Base-by-base conservation (phyloP, 176 grass and related monocot species). In the Bothriochloa decipiens region DNA sequence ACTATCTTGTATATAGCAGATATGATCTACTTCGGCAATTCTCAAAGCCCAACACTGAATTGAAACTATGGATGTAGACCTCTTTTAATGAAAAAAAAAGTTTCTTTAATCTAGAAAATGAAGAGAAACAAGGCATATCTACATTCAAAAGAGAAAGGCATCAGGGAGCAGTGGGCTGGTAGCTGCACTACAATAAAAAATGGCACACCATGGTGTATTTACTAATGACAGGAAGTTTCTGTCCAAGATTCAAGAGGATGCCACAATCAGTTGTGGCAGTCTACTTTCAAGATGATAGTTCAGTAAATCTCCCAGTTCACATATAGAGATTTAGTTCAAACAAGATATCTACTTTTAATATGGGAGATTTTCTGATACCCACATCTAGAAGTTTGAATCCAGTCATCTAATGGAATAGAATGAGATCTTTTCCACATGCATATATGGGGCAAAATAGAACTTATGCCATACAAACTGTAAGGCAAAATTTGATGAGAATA, bases 1-100 rank as follows among this genome's bases (percentile, higher is more conserved):
- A n/a, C 22, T 75, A 49, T 41, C 37, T 79, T 74, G 13, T 61
- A 43, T 69, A 64, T 46, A 15, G 23, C 74, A 84, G 22, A 45
- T 33, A 53, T 72, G 43, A 66, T 20, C 67, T 20, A 79, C 16
- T 77, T 65, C 20, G 42, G 20, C 5, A 8, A 75, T 57, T 75
- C 20, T 25, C 13, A 45, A 32, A 25, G 15, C 25, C 4, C 37
- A 49, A 20, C 46, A 18, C 33, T 68, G 40, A 71, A 37, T 45
- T 85, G 28, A 20, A 16, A 8, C 20, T 79, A 79, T 37, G 22
- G 42, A 63, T 3, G 6, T 49, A 74, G 26, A 13, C 52, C 28
- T 43, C 62, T 45, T 26, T 29, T 14, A 25, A 65, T 45, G 22
- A 50, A 46, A 55, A 35, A 42, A 77, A 84, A 57, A 12, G 42